Evolutionary conservation across 192 early-diverging fungal genomes (phyloP).

Genomic region (Geranomyces michiganensis): DNA sequence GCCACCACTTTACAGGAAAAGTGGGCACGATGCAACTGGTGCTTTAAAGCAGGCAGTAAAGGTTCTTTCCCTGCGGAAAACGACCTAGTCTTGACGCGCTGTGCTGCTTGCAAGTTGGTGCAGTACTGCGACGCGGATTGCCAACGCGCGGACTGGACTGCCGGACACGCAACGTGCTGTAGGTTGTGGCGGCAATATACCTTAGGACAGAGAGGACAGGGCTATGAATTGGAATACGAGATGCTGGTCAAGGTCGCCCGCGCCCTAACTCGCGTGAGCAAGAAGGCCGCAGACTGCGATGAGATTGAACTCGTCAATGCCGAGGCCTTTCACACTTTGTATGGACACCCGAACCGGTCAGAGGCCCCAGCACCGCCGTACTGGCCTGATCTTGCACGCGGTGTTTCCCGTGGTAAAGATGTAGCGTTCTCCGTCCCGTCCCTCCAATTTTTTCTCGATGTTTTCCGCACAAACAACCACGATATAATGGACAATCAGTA

Average conservation of each 20-base stretch:
- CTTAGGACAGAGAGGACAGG: neutral
- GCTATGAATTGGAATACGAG: constrained; percentile 15
- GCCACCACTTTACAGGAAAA: constrained; percentile 13
- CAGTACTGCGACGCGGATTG: constrained; percentile 24
- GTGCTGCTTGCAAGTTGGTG: constrained; percentile 31
- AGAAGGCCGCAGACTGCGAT: neutral
- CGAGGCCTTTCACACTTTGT: constrained; percentile 16
- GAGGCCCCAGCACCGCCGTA: neutral
- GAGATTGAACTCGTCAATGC: neutral
- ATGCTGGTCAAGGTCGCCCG: constrained; percentile 31
- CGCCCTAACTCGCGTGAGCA: constrained; percentile 1
- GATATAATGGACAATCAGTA: constrained; percentile 60
- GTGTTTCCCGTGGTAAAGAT: neutral
- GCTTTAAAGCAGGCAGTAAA: neutral
- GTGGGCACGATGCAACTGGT: neutral
- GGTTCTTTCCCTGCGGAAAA: neutral
- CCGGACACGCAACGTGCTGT: constrained; percentile 23
- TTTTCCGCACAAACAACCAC: constrained; percentile 72
- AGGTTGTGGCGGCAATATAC: constrained; percentile 1
- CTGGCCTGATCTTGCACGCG: neutral
- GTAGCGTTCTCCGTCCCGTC: neutral
- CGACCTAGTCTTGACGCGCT: neutral
- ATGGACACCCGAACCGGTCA: neutral
- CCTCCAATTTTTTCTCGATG: constrained; percentile 54
- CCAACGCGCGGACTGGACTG: constrained; percentile 27